Conservation (phyloP, 164 flowering plant genomes). For the Protea cynaroides region DNA sequence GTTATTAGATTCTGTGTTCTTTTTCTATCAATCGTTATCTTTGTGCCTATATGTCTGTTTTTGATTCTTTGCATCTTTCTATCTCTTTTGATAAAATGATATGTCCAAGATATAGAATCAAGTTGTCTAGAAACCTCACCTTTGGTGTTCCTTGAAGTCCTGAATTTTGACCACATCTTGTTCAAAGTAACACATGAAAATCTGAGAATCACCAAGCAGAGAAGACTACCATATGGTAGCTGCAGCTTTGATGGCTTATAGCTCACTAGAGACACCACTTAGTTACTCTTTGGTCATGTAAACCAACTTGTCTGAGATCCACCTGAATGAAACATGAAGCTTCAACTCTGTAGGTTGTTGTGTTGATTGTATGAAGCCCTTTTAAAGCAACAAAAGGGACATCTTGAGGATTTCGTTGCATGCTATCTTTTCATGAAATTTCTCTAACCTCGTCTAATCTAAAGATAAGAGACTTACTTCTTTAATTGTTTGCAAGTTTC, state of each 20-base stretch:
- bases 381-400: conserved; percentile 16
- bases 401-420: conserved; percentile 14
- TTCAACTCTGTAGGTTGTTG: conserved; percentile 14
- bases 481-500: conserved; percentile 21
- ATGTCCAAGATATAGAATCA: background rate
- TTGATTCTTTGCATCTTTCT: too few species aligned
- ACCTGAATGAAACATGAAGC: conserved; percentile 2
- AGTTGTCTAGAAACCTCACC: conserved; percentile 17
- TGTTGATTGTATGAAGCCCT: background rate
- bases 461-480: conserved; percentile 12
- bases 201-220: too few species aligned
- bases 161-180: conserved; percentile 32
- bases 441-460: background rate
- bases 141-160: conserved; percentile 22
- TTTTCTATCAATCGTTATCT: too few species aligned
- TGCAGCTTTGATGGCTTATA: too few species aligned
- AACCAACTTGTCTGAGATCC: background rate
- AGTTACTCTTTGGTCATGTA: background rate
- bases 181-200: too few species aligned
- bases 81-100: too few species aligned
- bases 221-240: too few species aligned
- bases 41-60: too few species aligned
- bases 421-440: conserved; percentile 7
- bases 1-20: too few species aligned
- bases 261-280: too few species aligned